Evolutionary conservation across 352 stramenopile genomes (phyloP).

Genomic region (Phytophthora lateralis): DNA sequence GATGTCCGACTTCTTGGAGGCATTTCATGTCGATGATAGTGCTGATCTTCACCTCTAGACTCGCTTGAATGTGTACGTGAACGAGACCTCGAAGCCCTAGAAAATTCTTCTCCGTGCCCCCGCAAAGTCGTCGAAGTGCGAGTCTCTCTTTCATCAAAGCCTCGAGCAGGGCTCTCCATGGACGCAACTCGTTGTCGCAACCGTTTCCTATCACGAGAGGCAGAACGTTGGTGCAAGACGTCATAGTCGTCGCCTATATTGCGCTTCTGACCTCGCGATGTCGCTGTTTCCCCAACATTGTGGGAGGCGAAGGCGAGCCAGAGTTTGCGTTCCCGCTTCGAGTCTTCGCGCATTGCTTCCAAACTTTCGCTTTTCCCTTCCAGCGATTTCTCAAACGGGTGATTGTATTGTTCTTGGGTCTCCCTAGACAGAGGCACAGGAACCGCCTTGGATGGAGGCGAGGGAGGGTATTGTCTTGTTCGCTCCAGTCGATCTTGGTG

Average conservation of each 20-base stretch:
- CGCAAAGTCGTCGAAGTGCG: neutral
- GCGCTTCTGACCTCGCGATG: constrained; percentile 10
- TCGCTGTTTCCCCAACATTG: neutral
- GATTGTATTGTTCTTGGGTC: constrained; percentile 3
- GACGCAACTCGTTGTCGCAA: constrained; percentile 6
- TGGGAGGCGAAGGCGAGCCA: constrained; percentile 19
- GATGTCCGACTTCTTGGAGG: constrained; percentile 3
- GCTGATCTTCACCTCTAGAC: neutral
- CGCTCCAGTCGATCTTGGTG: constrained; percentile 6
- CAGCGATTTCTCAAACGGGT: constrained; percentile 13
- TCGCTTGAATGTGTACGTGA: constrained; percentile 3
- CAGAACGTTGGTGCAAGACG: constrained; percentile 8
- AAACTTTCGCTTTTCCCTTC: constrained; percentile 8
- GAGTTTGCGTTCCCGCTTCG: constrained; percentile 19
- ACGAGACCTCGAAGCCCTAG: neutral
- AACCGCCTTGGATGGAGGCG: neutral
- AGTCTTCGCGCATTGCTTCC: neutral
- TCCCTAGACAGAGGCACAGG: constrained; percentile 5
- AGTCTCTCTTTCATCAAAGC: neutral
- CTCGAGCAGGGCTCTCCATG: constrained; percentile 1
- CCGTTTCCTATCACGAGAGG: constrained; percentile 13
- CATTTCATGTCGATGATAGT: constrained; percentile 5
- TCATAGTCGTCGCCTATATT: constrained; percentile 23
- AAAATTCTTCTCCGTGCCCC: neutral
- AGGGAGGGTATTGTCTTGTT: neutral